Evolutionary conservation across 176 grass and related monocot species (phyloP).

Genomic region (Elymus sibiricus): DNA sequence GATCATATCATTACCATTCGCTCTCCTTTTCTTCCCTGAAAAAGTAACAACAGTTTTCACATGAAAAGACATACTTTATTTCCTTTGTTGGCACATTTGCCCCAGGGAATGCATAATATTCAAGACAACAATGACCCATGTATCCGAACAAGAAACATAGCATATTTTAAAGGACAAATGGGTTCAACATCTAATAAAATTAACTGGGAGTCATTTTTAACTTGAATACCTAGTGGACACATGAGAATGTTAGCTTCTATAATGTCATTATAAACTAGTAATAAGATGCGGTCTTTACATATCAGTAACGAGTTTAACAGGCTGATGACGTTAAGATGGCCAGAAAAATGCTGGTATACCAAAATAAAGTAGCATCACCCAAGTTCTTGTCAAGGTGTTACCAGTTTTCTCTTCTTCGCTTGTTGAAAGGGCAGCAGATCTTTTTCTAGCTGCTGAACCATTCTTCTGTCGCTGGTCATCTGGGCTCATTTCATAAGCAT

Average conservation of each 20-base stretch:
- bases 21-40: conserved; percentile 52
- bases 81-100: neutral
- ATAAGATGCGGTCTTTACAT: neutral
- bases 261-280: neutral
- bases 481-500: conserved; percentile 57
- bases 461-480: conserved; percentile 45
- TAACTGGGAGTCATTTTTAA: neutral
- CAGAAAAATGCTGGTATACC: neutral
- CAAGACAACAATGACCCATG: neutral
- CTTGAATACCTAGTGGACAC: neutral
- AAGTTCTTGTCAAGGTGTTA: conserved; percentile 34
- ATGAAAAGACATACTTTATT: neutral
- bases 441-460: conserved; percentile 47
- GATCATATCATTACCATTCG: conserved; percentile 25
- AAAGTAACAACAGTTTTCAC: neutral
- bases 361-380: neutral
- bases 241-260: neutral
- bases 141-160: neutral
- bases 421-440: conserved; percentile 34
- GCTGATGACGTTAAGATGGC: neutral
- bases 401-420: conserved; percentile 65
- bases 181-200: neutral
- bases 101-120: conserved; percentile 10
- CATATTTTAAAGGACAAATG: neutral
- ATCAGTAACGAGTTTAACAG: neutral